These are phyloP conservation scores for Venturia nashicola DNA, from an alignment of 2,329 filamentous ascomycete species.

Conservation along the genomic window DNA sequence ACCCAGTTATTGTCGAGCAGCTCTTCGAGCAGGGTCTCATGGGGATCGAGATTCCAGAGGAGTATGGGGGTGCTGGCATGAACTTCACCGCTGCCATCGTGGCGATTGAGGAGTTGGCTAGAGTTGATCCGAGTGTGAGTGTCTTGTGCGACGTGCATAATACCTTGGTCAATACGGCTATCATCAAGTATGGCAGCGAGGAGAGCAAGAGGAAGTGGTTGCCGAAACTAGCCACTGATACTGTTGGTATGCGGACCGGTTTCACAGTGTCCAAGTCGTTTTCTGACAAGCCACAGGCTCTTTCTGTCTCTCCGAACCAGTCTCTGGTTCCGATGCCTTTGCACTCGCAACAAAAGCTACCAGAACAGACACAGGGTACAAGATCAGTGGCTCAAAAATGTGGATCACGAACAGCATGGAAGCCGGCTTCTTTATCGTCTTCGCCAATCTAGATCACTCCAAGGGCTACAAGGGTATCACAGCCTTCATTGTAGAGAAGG, in stretches of 20 bases:
- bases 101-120: conserved; percentile 90
- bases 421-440: conserved; percentile 91
- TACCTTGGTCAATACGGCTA: conserved; percentile 87
- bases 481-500: conserved; percentile 90
- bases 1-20: conserved; percentile 74
- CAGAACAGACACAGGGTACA: conserved; percentile 73
- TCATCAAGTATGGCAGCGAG: conserved; percentile 72
- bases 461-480: conserved; percentile 96
- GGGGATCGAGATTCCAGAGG: conserved; percentile 94
- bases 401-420: conserved; percentile 99
- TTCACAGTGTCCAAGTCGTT: background rate
- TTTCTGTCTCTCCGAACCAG: conserved; percentile 87
- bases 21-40: conserved; percentile 96
- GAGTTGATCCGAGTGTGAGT: conserved; percentile 87
- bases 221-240: conserved; percentile 79
- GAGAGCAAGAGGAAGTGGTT: conserved; percentile 75
- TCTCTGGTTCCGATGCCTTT: conserved; percentile 90
- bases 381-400: conserved; percentile 90
- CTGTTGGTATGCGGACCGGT: conserved; percentile 43
- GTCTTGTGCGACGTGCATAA: conserved; percentile 97
- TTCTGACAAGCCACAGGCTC: conserved; percentile 37
- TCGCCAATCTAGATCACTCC: conserved; percentile 84
- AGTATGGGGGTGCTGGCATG: conserved; percentile 94
- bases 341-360: conserved; percentile 83
- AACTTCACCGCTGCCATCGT: conserved; percentile 96